Conservation (phyloP, 257 asterid genomes). For the Perilla frutescens region DNA sequence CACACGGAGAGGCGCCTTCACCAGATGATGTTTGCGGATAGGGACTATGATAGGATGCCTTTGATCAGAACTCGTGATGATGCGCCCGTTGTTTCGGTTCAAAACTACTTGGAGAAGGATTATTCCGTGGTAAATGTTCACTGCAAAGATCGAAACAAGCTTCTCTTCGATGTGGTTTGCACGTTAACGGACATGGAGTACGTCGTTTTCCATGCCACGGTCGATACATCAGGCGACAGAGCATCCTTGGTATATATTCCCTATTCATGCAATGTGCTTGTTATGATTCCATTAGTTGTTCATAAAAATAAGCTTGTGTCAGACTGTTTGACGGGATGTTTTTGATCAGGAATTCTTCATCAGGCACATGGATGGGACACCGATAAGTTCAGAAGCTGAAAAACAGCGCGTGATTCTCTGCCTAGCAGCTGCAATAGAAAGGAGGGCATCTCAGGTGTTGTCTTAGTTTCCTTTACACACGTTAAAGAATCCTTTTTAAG, state of each 20-base stretch:
- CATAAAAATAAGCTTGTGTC: not conserved
- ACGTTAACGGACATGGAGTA: conserved; percentile 94
- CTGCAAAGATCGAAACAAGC: conserved; percentile 86
- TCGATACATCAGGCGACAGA: conserved; percentile 65
- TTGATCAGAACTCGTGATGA: conserved; percentile 41
- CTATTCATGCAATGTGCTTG: not conserved
- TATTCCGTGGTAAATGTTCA: conserved; percentile 82
- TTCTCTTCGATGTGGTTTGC: conserved; percentile 87
- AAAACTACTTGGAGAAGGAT: conserved; percentile 80
- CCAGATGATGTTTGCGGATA: conserved; percentile 95
- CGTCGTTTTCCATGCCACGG: conserved; percentile 85
- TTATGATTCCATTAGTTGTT: not conserved
- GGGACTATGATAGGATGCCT: conserved; percentile 81
- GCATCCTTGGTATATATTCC: conserved; percentile 69
- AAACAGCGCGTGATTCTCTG: conserved; percentile 84
- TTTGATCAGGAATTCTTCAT: conserved; percentile 86
- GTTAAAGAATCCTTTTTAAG: conserved; percentile 6
- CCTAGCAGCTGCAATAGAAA: conserved; percentile 73
- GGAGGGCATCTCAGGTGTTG: conserved; percentile 78
- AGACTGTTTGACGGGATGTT: conserved; percentile 3
- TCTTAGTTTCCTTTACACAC: conserved; percentile 21
- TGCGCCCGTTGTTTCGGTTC: conserved; percentile 66
- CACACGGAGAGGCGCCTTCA: conserved; percentile 97
- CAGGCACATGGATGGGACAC: conserved; percentile 80
- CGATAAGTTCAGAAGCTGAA: conserved; percentile 84